Evolutionary conservation across 2,329 filamentous ascomycete species (phyloP).

Genomic region (Fusarium anguioides): DNA sequence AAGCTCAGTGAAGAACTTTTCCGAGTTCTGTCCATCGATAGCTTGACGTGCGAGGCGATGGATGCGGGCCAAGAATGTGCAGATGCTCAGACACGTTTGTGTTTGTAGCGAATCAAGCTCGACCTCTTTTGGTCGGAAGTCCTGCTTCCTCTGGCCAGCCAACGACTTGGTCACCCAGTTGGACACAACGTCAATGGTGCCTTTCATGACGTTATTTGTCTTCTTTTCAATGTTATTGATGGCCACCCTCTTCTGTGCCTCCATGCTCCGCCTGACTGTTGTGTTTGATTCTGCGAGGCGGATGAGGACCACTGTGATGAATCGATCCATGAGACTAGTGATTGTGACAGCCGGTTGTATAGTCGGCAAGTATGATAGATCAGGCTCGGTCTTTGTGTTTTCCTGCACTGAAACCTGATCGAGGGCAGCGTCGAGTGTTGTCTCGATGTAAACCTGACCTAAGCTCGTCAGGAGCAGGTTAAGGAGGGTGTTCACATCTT

Average conservation of each 20-base stretch:
- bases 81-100: constrained; percentile 83
- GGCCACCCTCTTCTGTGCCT: constrained; percentile 79
- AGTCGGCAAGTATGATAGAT: constrained; percentile 83
- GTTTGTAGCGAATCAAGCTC: constrained; percentile 86
- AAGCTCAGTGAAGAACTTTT: constrained; percentile 84
- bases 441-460: constrained; percentile 83
- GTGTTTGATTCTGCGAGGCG: constrained; percentile 90
- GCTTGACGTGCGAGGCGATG: constrained; percentile 72
- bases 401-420: constrained; percentile 83
- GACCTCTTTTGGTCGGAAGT: constrained; percentile 88
- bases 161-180: constrained; percentile 81
- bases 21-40: constrained; percentile 85
- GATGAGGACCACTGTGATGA: constrained; percentile 89
- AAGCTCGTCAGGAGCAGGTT: constrained; percentile 86
- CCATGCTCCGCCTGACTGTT: constrained; percentile 89
- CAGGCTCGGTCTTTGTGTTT: constrained; percentile 83
- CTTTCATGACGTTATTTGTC: constrained; percentile 70
- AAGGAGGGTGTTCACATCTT: constrained; percentile 88
- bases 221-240: constrained; percentile 87
- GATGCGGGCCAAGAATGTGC: constrained; percentile 79
- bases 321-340: constrained; percentile 91
- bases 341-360: constrained; percentile 87
- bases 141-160: constrained; percentile 83
- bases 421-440: constrained; percentile 73
- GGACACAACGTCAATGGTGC: constrained; percentile 73